Percentiles rank a stretch among this genome's conserved stretches.
phyloP scores from a whole-genome alignment of 331 rosid genomes.

The Malus hybrid region DNA sequence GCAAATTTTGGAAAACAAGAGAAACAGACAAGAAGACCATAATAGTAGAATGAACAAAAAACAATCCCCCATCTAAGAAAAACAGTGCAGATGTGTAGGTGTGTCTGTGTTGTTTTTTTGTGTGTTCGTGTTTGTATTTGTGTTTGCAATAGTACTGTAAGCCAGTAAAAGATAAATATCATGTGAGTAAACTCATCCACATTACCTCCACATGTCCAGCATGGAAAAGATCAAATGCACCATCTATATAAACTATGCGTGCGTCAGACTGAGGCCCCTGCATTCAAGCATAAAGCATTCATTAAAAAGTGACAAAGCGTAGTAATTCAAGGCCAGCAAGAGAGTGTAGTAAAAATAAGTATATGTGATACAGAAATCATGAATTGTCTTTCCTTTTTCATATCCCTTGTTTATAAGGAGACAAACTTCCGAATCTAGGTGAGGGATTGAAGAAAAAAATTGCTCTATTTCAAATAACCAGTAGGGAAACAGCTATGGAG shows the following conservation, averaged over 20 bases:
- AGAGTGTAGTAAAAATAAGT: not conserved
- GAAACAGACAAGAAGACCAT: not conserved
- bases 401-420: not conserved
- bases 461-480: not conserved
- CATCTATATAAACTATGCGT: constrained; percentile 48
- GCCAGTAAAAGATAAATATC: not conserved
- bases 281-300: constrained; percentile 2
- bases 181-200: not conserved
- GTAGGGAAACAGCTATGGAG: not conserved
- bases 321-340: not conserved
- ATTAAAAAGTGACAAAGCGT: not conserved
- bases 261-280: constrained; percentile 60
- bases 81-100: not conserved
- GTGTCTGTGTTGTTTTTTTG: not conserved
- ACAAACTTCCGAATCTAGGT: not conserved
- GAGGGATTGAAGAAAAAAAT: not conserved
- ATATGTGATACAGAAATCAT: not conserved
- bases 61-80: not conserved
- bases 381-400: not conserved
- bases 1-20: not conserved
- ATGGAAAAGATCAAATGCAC: constrained; percentile 62
- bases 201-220: constrained; percentile 62
- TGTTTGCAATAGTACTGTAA: not conserved
- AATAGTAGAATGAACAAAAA: not conserved
- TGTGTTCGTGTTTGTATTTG: no score